phyloP scores from a whole-genome alignment of 2,329 filamentous ascomycete species.

The Alternaria alternata region DNA sequence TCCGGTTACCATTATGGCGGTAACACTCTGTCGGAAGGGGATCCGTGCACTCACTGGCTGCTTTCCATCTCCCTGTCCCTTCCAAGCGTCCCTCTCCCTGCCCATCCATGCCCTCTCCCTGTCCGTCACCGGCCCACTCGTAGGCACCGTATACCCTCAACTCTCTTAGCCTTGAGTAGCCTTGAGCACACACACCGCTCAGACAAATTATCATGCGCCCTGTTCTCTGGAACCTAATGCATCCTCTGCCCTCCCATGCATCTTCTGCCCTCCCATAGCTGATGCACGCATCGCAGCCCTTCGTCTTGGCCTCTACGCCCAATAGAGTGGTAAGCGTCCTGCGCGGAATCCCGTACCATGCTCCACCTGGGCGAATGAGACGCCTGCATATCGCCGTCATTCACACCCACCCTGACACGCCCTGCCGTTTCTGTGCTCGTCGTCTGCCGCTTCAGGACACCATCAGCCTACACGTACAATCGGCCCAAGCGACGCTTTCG shows the following conservation, averaged over 20 bases:
- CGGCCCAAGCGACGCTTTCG: slow-evolving; percentile 27
- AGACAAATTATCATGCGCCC: not conserved
- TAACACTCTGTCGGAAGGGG: slow-evolving; percentile 26
- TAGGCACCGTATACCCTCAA: not conserved
- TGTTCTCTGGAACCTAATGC: not conserved
- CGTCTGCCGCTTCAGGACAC: slow-evolving; percentile 8
- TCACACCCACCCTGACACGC: slow-evolving; percentile 9
- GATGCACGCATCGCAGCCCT: not conserved
- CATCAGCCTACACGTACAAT: slow-evolving; percentile 17
- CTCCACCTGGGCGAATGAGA: slow-evolving; percentile 17
- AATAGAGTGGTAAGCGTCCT: slow-evolving; percentile 15
- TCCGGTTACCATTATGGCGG: slow-evolving; percentile 33
- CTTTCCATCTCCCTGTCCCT: slow-evolving; percentile 11
- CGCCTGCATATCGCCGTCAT: slow-evolving; percentile 3
- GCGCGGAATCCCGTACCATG: slow-evolving; percentile 18
- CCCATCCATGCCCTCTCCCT: slow-evolving; percentile 2
- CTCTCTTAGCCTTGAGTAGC: not conserved
- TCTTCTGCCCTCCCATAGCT: not conserved
- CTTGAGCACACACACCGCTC: slow-evolving; percentile 7
- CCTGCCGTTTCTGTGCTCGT: slow-evolving; percentile 20
- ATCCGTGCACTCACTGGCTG: slow-evolving; percentile 15
- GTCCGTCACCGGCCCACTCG: slow-evolving; percentile 7
- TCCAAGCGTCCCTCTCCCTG: too few species aligned
- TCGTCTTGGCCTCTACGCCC: slow-evolving; percentile 15
- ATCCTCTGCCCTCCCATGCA: not conserved